Evolutionary conservation across 495 filamentous ascomycete species (phyloP).

Genomic region (Neurospora cerealis): DNA sequence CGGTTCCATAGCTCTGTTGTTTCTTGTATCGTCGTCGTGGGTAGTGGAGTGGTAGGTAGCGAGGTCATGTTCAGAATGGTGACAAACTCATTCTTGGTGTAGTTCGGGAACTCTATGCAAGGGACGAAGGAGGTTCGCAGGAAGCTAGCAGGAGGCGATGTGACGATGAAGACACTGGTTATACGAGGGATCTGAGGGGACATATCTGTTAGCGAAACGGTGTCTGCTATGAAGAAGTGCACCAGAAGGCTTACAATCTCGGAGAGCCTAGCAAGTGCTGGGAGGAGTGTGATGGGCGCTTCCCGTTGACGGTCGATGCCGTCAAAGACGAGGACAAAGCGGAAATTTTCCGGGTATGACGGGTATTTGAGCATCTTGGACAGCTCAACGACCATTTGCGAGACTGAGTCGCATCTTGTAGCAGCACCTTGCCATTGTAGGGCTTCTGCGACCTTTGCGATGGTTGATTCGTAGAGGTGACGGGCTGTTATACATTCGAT

Average conservation of each 20-base stretch:
- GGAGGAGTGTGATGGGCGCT: slow-evolving; percentile 64
- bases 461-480: slow-evolving; percentile 68
- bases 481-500: slow-evolving; percentile 82
- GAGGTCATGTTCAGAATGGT: slow-evolving; percentile 50
- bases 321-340: slow-evolving; percentile 79
- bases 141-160: slow-evolving; percentile 57
- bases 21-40: slow-evolving; percentile 29
- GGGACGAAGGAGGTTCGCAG: slow-evolving; percentile 64
- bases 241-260: slow-evolving; percentile 19
- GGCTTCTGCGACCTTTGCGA: slow-evolving; percentile 43
- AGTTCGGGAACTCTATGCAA: slow-evolving; percentile 76
- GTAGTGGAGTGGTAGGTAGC: slow-evolving; percentile 21
- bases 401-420: slow-evolving; percentile 65
- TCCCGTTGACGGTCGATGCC: slow-evolving; percentile 85
- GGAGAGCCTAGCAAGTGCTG: slow-evolving; percentile 40
- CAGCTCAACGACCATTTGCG: slow-evolving; percentile 61
- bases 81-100: slow-evolving; percentile 70
- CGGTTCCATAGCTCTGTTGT: slow-evolving; percentile 64
- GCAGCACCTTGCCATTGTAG: slow-evolving; percentile 33
- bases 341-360: slow-evolving; percentile 23
- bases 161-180: slow-evolving; percentile 68
- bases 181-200: slow-evolving; percentile 62
- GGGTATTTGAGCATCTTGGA: slow-evolving; percentile 43
- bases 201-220: slow-evolving; percentile 8
- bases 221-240: background rate